Evolutionary conservation across 176 grass and related monocot species (phyloP), one percentile per base, ranked within the genome.

Genomic region (Melocanna baccifera): DNA sequence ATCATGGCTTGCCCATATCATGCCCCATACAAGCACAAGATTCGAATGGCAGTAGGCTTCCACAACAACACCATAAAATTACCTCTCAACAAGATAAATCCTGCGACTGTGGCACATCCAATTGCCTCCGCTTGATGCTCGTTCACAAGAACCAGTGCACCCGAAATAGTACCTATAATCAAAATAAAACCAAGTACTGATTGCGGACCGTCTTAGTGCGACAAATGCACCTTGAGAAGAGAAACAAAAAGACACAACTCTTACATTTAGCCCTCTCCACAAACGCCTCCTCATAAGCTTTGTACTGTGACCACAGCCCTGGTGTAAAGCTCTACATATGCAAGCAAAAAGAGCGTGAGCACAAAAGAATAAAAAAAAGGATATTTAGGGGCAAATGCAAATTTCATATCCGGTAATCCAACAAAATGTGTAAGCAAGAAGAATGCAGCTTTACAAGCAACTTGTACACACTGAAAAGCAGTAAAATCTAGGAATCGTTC

Each of bases 71-170:
- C 20, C 63, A 70, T 40, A 57, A 73, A 76, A 30, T 64, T 90
- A 98, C 96, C 96, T 95, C 77, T 87, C 59, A 95, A 77, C 47
- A 95, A 76, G 75, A 98, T 84, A 58, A 93, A 83, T 76, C 87
- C 91, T 46, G 89, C 83, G 62, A 82, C 68, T 73, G 86, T 85
- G 76, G 91, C 93, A 91, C 92, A 76, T 84, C 89, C 93, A 84
- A 90, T 83, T 74, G 83, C 81, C 84, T 94, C 93, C 51, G 81
- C 39, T 57, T 92, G 96, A 85, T 95, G 91, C 58, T 95, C 88
- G 71, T 41, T 77, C 62, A 75, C 89, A 94, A 98, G 68, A 76
- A 90, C 87, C 75, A 98, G 53, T 22, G 78, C 79, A 78, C 83
- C 89, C 29, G 85, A 86, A 86, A 81, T 83, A 80, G 81, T 81